phyloP scores from a whole-genome alignment of 371 early-diverging fungal genomes.

The Mortierella sp. region DNA sequence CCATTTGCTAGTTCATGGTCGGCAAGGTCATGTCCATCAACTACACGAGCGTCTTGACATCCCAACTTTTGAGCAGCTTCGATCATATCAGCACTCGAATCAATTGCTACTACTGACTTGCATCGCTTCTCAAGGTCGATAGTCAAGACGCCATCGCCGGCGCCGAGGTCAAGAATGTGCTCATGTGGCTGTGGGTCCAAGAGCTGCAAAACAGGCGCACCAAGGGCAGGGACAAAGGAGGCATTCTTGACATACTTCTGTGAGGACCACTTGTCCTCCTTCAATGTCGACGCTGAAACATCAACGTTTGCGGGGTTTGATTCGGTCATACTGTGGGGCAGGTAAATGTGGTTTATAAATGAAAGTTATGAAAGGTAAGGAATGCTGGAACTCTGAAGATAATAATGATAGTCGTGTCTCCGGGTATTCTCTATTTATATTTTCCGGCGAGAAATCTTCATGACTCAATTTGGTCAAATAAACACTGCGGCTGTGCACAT shows the following conservation, averaged over 20 bases:
- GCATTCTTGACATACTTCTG: conserved; percentile 67
- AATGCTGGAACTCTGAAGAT: background rate
- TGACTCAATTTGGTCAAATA: conserved; percentile 19
- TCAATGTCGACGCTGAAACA: background rate
- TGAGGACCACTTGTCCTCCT: conserved; percentile 64
- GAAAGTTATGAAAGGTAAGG: background rate
- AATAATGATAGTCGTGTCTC: no score
- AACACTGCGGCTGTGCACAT: background rate
- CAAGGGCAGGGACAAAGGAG: conserved; percentile 70
- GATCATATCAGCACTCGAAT: conserved; percentile 74
- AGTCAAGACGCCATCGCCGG: conserved; percentile 79
- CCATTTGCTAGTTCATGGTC: conserved; percentile 60
- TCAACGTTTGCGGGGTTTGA: background rate
- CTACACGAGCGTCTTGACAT: conserved; percentile 58
- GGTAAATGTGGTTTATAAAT: background rate
- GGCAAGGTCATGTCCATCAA: conserved; percentile 66
- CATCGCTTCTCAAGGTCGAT: conserved; percentile 60
- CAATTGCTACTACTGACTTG: conserved; percentile 70
- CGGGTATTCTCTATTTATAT: conserved; percentile 18
- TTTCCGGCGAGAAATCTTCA: conserved; percentile 6
- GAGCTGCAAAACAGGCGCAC: conserved; percentile 62
- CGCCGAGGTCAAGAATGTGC: conserved; percentile 77
- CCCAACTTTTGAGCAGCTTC: conserved; percentile 57
- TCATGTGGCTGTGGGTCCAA: conserved; percentile 65
- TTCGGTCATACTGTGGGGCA: background rate